Evolutionary conservation across 768 basidiomycete species (phyloP).

Genomic region (Suillus sp.): DNA sequence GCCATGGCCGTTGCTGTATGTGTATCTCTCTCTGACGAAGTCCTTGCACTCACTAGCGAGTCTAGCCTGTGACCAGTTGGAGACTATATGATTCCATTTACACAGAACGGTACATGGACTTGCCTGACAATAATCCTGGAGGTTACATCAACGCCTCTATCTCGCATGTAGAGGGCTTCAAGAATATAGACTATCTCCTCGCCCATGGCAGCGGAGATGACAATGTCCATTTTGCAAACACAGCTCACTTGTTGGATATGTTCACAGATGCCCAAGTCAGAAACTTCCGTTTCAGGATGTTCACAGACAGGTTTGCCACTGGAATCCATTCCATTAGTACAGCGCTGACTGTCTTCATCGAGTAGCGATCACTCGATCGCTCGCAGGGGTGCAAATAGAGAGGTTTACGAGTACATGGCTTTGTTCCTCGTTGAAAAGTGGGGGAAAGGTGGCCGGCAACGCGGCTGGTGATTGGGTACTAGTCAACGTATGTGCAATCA

Average conservation of each 20-base stretch:
- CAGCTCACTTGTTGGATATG: conserved; percentile 91
- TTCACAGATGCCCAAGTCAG: conserved; percentile 76
- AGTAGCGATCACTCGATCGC: conserved; percentile 78
- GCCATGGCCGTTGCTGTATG: conserved; percentile 90
- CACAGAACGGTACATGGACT: conserved; percentile 96
- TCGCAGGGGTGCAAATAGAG: conserved; percentile 75
- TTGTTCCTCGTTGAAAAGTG: conserved; percentile 88
- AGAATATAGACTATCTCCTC: conserved; percentile 75
- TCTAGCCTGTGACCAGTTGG: conserved; percentile 88
- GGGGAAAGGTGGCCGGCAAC: conserved; percentile 76
- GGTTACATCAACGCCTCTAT: conserved; percentile 94
- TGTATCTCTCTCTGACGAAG: conserved; percentile 17
- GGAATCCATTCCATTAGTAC: conserved; percentile 5
- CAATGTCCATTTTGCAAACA: conserved; percentile 94
- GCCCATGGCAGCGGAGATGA: conserved; percentile 96
- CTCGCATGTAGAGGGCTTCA: conserved; percentile 85
- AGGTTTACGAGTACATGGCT: conserved; percentile 86
- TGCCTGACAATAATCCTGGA: conserved; percentile 71
- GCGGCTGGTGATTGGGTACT: conserved; percentile 51
- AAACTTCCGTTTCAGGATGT: conserved; percentile 89
- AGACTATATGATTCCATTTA: conserved; percentile 88
- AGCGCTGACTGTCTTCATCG: conserved; percentile 13
- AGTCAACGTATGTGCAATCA: neutral
- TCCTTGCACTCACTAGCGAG: conserved; percentile 16
- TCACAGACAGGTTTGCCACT: conserved; percentile 81